These are phyloP conservation scores for Tuber calosporum DNA, from an alignment of 495 filamentous ascomycete species.

Conservation along the genomic window DNA sequence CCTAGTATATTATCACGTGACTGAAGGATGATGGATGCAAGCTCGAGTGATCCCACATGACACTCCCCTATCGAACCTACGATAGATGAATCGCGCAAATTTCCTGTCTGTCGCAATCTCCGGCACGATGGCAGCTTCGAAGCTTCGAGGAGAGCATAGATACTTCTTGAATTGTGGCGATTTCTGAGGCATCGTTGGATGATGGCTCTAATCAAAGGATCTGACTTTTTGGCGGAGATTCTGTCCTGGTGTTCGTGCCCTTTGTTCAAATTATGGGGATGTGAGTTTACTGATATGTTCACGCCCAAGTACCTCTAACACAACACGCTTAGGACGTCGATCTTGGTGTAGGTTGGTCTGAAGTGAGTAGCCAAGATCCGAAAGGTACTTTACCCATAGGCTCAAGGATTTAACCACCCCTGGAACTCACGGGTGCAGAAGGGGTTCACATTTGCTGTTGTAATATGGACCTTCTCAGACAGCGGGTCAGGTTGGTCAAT, in stretches of 20 bases:
- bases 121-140: neutral
- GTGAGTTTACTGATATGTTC: no score
- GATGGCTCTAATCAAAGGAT: neutral
- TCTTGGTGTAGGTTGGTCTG: no score
- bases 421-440: no score
- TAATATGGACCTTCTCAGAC: no score
- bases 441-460: neutral
- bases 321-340: no score
- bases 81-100: neutral
- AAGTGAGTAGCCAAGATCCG: no score
- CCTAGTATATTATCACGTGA: neutral
- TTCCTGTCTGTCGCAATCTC: neutral
- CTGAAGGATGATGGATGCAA: neutral
- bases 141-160: neutral
- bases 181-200: neutral
- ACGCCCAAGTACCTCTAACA: no score
- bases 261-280: no score
- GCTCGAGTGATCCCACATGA: neutral
- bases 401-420: no score
- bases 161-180: neutral
- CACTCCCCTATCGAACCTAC: neutral
- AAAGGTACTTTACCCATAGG: no score
- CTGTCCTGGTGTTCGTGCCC: no score
- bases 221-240: no score
- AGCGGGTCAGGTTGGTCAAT: neutral